A percentile compares a stretch with the other conserved stretches of the same genome.
Conservation (phyloP, 305 asterid species). For the Fraxinus baroniana region DNA sequence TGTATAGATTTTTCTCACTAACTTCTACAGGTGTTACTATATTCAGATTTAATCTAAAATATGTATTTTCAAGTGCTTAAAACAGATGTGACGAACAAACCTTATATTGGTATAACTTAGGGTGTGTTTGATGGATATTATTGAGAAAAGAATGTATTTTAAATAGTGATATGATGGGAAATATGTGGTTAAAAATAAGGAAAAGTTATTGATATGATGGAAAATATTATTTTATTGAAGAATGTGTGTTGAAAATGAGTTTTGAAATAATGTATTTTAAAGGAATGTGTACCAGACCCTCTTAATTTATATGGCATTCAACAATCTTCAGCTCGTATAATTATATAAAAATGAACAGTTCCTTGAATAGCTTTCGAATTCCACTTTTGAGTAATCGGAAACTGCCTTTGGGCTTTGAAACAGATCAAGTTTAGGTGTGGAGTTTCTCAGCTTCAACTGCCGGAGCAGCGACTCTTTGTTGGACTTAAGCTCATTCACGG, state of each 20-base stretch:
- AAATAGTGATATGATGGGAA: no score
- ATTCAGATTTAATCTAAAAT: not conserved
- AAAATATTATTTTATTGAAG: no score
- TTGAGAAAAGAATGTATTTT: no score
- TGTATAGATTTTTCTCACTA: not conserved
- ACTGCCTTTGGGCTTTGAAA: conserved; percentile 8
- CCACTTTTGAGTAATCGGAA: not conserved
- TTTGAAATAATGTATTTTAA: no score
- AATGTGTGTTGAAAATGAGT: no score
- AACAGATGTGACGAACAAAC: not conserved
- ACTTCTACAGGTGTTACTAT: not conserved
- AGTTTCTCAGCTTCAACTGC: conserved; percentile 29
- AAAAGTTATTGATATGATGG: no score
- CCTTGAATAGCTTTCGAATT: not conserved
- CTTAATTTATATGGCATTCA: not conserved
- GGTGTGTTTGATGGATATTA: no score
- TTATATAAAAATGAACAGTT: not conserved
- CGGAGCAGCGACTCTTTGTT: conserved; percentile 18
- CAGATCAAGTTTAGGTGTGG: conserved; percentile 46
- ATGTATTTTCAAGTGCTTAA: not conserved
- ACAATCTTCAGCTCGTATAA: not conserved
- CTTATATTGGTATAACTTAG: not conserved
- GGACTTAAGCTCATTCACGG: conserved; percentile 36
- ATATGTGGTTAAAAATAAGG: no score
- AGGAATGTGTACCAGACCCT: no score